These are phyloP conservation scores for Asterochloris sp. DNA, from an alignment of 139 green algal species.

Conservation along the genomic window DNA sequence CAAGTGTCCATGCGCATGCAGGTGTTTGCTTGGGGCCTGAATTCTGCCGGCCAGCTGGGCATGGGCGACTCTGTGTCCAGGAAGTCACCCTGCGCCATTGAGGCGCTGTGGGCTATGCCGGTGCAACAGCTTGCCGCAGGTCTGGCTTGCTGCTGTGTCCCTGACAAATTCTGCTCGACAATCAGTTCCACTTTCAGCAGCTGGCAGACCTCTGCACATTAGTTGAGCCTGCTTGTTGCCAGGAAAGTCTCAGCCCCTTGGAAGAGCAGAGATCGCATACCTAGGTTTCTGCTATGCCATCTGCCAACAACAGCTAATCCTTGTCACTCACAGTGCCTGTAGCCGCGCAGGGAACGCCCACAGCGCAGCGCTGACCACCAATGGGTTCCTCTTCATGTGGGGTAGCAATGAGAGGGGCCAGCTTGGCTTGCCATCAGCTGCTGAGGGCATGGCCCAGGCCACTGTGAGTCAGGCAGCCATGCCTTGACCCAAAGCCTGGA, in stretches of 20 bases:
- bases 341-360: conserved; percentile 54
- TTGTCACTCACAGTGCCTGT: background rate
- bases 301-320: background rate
- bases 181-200: no score
- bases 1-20: conserved; percentile 9
- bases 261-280: background rate
- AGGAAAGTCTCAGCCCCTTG: no score
- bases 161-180: background rate
- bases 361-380: conserved; percentile 74
- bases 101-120: conserved; percentile 78
- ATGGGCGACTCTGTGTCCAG: conserved; percentile 60
- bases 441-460: conserved; percentile 43
- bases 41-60: conserved; percentile 74
- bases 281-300: background rate
- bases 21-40: conserved; percentile 81
- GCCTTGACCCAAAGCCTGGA: background rate
- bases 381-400: conserved; percentile 86
- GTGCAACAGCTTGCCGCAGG: conserved; percentile 69
- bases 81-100: conserved; percentile 51
- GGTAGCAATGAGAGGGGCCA: conserved; percentile 79
- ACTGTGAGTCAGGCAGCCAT: background rate
- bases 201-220: no score
- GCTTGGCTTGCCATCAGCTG: conserved; percentile 70
- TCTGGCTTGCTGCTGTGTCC: background rate
- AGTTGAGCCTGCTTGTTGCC: no score